phyloP scores from a whole-genome alignment of 176 grass and related monocot genomes.

The Stipa capillata region DNA sequence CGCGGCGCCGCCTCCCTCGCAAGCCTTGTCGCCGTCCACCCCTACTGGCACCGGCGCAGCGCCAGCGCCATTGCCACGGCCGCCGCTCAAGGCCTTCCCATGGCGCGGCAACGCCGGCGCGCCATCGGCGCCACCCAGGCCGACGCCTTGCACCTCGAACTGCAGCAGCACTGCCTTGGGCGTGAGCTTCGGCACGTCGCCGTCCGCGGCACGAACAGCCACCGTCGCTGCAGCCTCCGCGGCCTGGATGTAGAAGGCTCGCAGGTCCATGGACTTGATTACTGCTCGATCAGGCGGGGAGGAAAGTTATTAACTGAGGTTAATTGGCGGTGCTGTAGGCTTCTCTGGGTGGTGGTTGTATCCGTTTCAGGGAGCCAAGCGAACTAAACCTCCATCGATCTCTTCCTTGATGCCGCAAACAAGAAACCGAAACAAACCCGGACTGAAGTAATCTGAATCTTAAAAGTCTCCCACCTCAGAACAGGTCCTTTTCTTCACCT shows the following conservation, averaged over 20 bases:
- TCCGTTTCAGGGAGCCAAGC: slow-evolving; percentile 25
- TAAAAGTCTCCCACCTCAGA: neutral
- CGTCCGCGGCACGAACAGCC: neutral
- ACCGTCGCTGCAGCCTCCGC: neutral
- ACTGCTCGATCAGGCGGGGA: neutral
- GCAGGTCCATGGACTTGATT: slow-evolving; percentile 24
- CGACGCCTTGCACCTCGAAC: neutral
- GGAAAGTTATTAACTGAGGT: neutral
- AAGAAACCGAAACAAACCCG: slow-evolving; percentile 36
- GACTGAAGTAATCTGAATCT: neutral
- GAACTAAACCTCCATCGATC: neutral
- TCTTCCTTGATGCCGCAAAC: neutral
- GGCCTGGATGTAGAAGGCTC: slow-evolving; percentile 5
- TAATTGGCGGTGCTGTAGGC: too few species aligned
- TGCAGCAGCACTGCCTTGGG: neutral
- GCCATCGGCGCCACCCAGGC: too few species aligned
- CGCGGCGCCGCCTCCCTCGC: neutral
- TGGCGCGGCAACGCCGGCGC: too few species aligned
- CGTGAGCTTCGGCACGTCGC: neutral
- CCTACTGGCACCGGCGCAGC: neutral
- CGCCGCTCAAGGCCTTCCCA: too few species aligned
- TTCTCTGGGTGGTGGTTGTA: neutral
- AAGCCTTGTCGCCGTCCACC: neutral
- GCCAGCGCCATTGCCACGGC: too few species aligned
- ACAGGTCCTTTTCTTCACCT: slow-evolving; percentile 1